Evolutionary conservation across 345 rosid genomes (phyloP), one percentile per base, ranked within the genome.

Genomic region (Lepidium sativum): DNA sequence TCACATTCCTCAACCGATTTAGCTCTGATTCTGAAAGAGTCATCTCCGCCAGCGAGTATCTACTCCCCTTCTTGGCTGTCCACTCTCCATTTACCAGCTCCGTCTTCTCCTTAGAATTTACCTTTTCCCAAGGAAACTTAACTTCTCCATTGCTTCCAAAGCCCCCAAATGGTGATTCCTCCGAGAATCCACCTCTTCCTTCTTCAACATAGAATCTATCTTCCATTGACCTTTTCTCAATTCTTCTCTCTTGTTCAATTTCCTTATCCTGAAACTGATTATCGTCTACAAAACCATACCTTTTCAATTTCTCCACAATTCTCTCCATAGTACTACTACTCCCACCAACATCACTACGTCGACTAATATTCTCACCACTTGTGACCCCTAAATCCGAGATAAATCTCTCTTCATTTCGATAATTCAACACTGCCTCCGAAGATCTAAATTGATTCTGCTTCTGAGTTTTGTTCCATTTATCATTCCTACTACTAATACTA

Each of bases 51-150:
- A 84, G 27, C 2, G 88, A 80, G 18, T 84, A 82, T 78, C 84
- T 83, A 71, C 83, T 81, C 77, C 69, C 80, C 44, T 68, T 78
- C 81, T 71, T 78, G 1, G 80, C 88, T 4, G 78, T 81, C 84
- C 82, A 82, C 75, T 53, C 72, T 54, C 67, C 79, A 33, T 69
- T 54, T 8, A 42, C 76, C n/a, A 63, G 74, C 34, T 71, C 79
- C 47, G 71, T 72, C 27, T 51, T 49, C 54, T 78, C 80, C 43
- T 64, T 68, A 65, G 42, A 50, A 37, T 75, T 80, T 5, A 60
- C 71, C 77, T 82, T 89, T 69, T 92, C 98, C 98, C 97, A 89
- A 0, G 98, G 94, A 81, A 86, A 89, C 66, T 63, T 77, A n/a
- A 74, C 86, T 72, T 87, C 88, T 72, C 75, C 79, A 71, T 64